These are phyloP conservation scores for Chaetomiaceae sp. DNA, from an alignment of 2,329 filamentous ascomycete species.

Conservation along the genomic window DNA sequence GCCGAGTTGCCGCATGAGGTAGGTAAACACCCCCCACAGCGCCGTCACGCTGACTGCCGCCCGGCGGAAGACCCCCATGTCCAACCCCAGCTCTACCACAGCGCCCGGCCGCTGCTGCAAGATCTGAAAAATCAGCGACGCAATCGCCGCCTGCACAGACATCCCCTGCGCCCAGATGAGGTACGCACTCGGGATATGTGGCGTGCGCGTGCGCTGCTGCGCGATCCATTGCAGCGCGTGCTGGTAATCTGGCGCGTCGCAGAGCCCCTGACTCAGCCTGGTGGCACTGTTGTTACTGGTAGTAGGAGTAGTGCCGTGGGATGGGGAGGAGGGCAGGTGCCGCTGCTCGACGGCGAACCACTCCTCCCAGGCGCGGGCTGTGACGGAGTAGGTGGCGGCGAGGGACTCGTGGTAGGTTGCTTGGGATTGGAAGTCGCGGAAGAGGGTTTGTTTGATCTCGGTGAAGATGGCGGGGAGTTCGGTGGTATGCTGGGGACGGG, in stretches of 20 bases:
- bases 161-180: constrained; percentile 30
- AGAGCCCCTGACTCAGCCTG: constrained; percentile 26
- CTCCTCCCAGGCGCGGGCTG: constrained; percentile 26
- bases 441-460: constrained; percentile 25
- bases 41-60: constrained; percentile 20
- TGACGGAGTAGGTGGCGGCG: constrained; percentile 27
- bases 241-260: constrained; percentile 30
- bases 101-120: constrained; percentile 27
- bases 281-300: no score
- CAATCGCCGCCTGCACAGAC: constrained; percentile 28
- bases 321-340: constrained; percentile 24
- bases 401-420: constrained; percentile 28
- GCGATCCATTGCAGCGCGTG: constrained; percentile 28
- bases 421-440: constrained; percentile 24
- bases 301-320: neutral
- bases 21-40: constrained; percentile 26
- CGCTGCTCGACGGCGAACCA: constrained; percentile 28
- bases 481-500: neutral
- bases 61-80: constrained; percentile 22
- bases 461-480: constrained; percentile 8
- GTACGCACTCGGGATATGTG: constrained; percentile 24
- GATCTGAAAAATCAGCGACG: constrained; percentile 28
- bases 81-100: constrained; percentile 20
- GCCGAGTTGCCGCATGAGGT: constrained; percentile 20
- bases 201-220: constrained; percentile 22